Evolutionary conservation across 1,284 basidiomycete species (phyloP), one percentile per base, ranked within the genome.

Genomic region (Trametes polyzona): DNA sequence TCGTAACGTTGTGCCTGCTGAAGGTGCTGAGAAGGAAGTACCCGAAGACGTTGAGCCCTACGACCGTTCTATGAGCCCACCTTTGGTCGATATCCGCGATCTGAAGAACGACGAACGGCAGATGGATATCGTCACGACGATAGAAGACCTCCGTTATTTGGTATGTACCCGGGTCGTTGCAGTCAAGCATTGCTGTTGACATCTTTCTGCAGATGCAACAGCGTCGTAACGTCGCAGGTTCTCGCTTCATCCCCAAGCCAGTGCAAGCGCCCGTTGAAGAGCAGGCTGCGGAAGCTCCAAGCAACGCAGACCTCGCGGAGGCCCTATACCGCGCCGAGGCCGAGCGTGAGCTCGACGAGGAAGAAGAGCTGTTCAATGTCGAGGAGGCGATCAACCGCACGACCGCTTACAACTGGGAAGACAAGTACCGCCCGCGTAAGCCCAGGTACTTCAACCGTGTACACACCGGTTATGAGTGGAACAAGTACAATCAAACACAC

Each of bases 381-480:
- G 95, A 96, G 71, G 93, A 94, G 70, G 87, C 89, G 59, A 88
- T 96, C 57, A 75, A 78, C n/a, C 84, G 90, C 65, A 86, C 90
- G 35, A 88, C 86, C 1, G 87, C 88, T 3, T 98, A 99, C 74
- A 93, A 94, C 66, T 99, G 96, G 96, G 94, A 96, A 76, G 97
- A 99, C 81, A 96, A 98, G 75, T 99, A 97, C 69, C 84, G 97
- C 27, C 96, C 97, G n/a, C 83, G 97, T 43, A 99, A 99, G 73
- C 97, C 97, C 35, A 83, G 96, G 63, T 99, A 98, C 80, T 98
- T 99, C 78, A 99, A 99, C 73, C 90, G 96, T 58, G 96, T 99
- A 30, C 95, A 98, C 70, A 99, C 97, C n/a, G 97, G 97, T n/a
- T 99, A 96, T 72, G 97, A 99, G 73, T 99, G 97, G 97, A 99